These are phyloP conservation scores for Fagopyrum esculentum DNA, from an alignment of 148 eudicot species.

Conservation along the genomic window DNA sequence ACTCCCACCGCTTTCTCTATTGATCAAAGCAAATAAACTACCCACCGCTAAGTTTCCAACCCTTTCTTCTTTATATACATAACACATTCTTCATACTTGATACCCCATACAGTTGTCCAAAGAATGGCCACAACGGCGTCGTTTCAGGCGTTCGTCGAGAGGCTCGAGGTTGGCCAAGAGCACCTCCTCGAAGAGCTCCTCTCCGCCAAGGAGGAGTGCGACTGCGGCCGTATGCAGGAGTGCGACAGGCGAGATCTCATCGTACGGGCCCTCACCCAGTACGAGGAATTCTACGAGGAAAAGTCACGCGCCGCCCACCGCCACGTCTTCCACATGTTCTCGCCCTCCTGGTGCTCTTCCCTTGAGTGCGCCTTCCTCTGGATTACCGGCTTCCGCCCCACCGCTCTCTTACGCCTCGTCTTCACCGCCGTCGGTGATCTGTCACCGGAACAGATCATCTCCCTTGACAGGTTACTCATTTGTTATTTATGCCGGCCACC, in stretches of 20 bases:
- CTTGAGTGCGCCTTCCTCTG: constrained; percentile 39
- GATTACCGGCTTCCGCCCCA: constrained; percentile 46
- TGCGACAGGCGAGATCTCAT: constrained; percentile 17
- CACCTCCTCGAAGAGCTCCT: constrained; percentile 25
- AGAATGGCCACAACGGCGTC: not conserved
- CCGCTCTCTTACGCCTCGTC: constrained; percentile 23
- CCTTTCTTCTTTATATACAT: too few species aligned
- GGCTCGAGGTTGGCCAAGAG: constrained; percentile 27
- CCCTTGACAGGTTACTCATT: constrained; percentile 17
- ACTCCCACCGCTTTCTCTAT: too few species aligned
- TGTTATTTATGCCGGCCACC: not conserved
- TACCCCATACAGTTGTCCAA: not conserved
- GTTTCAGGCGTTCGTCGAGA: constrained; percentile 27
- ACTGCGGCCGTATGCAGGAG: not conserved
- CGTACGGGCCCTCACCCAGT: constrained; percentile 27
- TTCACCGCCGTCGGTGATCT: constrained; percentile 27
- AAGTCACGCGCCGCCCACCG: constrained; percentile 29
- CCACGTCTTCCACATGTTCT: constrained; percentile 27
- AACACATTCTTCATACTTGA: too few species aligned
- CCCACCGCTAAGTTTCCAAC: too few species aligned
- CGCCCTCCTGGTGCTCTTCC: constrained; percentile 41
- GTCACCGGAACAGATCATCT: constrained; percentile 20
- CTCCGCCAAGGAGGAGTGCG: not conserved
- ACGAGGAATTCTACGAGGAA: constrained; percentile 31
- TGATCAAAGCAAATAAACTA: too few species aligned